Evolutionary conservation across 2,329 filamentous ascomycete genomes (phyloP).

Genomic region (Trichoderma endophyticum): DNA sequence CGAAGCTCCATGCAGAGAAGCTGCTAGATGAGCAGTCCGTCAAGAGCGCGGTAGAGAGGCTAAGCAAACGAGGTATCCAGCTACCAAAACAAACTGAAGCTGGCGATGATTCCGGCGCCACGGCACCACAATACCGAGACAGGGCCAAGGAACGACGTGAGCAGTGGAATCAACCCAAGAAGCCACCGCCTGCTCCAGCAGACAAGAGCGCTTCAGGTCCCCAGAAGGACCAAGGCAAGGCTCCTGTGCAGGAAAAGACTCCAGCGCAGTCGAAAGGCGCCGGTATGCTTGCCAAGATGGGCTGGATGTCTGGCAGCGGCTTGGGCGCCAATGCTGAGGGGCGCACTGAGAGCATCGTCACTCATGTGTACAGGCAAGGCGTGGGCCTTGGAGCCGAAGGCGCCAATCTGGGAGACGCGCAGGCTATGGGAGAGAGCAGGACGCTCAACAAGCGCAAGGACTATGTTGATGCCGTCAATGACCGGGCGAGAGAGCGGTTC

Average conservation of each 20-base stretch:
- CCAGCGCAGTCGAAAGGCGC: conserved; percentile 57
- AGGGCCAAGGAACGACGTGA: conserved; percentile 64
- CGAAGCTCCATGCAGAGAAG: conserved; percentile 41
- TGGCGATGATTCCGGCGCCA: background rate
- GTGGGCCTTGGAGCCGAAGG: conserved; percentile 68
- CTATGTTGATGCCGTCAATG: conserved; percentile 63
- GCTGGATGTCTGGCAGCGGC: conserved; percentile 64
- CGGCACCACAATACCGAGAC: conserved; percentile 54
- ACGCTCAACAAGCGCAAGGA: conserved; percentile 59
- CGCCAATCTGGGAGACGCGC: conserved; percentile 66
- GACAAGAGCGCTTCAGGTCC: conserved; percentile 37
- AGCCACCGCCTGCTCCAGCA: conserved; percentile 40
- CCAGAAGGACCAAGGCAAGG: conserved; percentile 8
- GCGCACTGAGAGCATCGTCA: conserved; percentile 60
- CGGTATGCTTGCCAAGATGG: conserved; percentile 68
- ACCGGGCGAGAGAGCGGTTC: conserved; percentile 62
- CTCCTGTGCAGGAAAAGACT: conserved; percentile 23
- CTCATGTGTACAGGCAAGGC: conserved; percentile 63
- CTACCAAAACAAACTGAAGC: conserved; percentile 31
- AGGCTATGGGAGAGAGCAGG: conserved; percentile 58
- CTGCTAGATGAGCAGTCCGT: conserved; percentile 40
- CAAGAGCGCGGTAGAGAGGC: conserved; percentile 46
- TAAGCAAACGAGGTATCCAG: conserved; percentile 40
- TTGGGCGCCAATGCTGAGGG: conserved; percentile 62
- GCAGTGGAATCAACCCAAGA: conserved; percentile 59